phyloP scores from a whole-genome alignment of 2,329 filamentous ascomycete genomes.

The Fusarium decemcellulare region DNA sequence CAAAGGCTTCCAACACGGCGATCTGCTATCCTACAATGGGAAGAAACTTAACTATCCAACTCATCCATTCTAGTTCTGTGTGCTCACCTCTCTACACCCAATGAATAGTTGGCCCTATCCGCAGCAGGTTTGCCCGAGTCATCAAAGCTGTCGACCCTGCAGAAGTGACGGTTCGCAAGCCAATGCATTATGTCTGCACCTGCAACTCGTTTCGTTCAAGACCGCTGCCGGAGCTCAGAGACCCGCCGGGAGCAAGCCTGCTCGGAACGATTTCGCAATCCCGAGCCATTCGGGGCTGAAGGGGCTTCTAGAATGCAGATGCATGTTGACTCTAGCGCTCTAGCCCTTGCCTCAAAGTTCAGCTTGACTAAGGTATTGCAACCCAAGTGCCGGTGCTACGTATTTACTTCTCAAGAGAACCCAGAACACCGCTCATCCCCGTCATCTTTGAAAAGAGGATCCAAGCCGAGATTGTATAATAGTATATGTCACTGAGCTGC shows the following conservation, averaged over 20 bases:
- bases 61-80: neutral
- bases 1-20: slow-evolving; percentile 8
- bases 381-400: slow-evolving; percentile 26
- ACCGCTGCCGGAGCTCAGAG: slow-evolving; percentile 30
- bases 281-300: slow-evolving; percentile 16
- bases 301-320: slow-evolving; percentile 35
- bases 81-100: neutral
- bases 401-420: slow-evolving; percentile 3
- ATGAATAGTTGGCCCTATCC: slow-evolving; percentile 3
- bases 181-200: slow-evolving; percentile 38
- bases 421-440: slow-evolving; percentile 13
- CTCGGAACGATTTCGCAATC: slow-evolving; percentile 20
- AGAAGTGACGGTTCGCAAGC: slow-evolving; percentile 30
- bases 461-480: slow-evolving; percentile 2
- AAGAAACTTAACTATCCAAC: neutral
- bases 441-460: neutral
- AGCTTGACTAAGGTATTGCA: slow-evolving; percentile 31
- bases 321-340: slow-evolving; percentile 7
- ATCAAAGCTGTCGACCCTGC: slow-evolving; percentile 22
- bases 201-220: slow-evolving; percentile 24
- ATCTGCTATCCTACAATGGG: slow-evolving; percentile 23
- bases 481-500: slow-evolving; percentile 16
- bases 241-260: slow-evolving; percentile 30
- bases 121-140: slow-evolving; percentile 12
- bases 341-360: slow-evolving; percentile 28